Evolutionary conservation across 2,329 filamentous ascomycete species (phyloP), one percentile per base, ranked within the genome.

Genomic region (Dothiorella sarmentorum): DNA sequence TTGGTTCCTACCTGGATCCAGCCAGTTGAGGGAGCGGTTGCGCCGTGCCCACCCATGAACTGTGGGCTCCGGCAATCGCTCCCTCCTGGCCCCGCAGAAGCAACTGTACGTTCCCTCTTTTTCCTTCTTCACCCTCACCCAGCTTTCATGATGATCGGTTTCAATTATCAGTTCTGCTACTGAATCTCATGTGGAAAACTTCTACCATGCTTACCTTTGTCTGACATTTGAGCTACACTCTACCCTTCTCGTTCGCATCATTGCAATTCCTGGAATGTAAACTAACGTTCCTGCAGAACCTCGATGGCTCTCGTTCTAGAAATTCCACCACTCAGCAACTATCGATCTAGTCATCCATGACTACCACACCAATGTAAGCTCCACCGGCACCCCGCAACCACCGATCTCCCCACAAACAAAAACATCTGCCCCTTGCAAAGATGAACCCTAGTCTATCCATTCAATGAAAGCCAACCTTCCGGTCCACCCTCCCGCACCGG

Each of bases 401-500:
- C 49, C n/a, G 17, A n/a, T 6, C 4, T 17, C 18, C 7, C 18
- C 37, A 29, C 10, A 15, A 15, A 15, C 43, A 26, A 27, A n/a
- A 26, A 27, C 11, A 13, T 22, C 18, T 33, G 56, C 27, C 51
- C 63, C 45, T 65, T 66, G 74, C 73, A 66, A 81, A 78, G 80
- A 83, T 81, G 81, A 82, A 79, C 81, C 76, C 78, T 72, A 82
- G 80, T 82, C 78, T 80, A 83, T 83, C 81, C 81, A 83, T 83
- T 83, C 81, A 80, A 83, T 72, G 80, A 83, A n/a, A n/a, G 22
- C 57, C 81, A 20, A 74, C 76, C 76, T 72, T 78, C 86, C 86
- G 79, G 88, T 85, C 83, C 82, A 85, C 83, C 78, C 88, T 90
- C 81, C 83, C 86, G 73, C 84, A 89, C 86, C 83, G 72, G 78